Base-by-base conservation (phyloP, 2,329 filamentous ascomycete species). In the Stagonosporopsis chrysanthemi region DNA sequence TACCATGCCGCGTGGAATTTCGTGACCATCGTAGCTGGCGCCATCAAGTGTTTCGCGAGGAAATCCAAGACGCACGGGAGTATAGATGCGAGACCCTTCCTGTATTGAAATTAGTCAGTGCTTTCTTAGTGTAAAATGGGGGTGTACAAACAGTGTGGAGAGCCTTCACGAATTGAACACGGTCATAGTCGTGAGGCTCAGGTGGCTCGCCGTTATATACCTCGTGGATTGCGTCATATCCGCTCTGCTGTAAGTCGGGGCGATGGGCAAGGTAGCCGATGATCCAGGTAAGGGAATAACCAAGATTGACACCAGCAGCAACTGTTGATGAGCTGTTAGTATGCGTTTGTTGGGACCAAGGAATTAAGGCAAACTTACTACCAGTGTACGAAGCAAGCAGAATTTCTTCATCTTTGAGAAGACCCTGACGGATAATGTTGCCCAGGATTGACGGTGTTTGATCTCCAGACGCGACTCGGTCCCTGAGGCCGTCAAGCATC, bases 261-360 rank as follows among this genome's bases (percentile, higher is more conserved):
- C 59, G 42, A 41, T 56, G 56, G 22, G 59, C 59, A 23, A 62
- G 56, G 45, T 62, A 62, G 51, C 59, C 59, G 22, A 62, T 56
- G 45, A 60, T 60, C 59, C 59, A 62, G 28, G 59, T 62, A 31
- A 62, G 59, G 23, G 56, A 60, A 38, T 62, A 62, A 35, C 59
- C 59, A 52, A 62, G 49, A 51, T 62, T 62, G 22, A 62, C 51
- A 26, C 59, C 59, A 29, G 59, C 59, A 52, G 59, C 59, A 36
- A 62, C 59, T 62, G 26, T 62, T 46, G 42, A 50, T n/a, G 46
- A 17, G 11, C 19, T 23, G 40, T 35, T n/a, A 23, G 24, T 19
- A 14, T 24, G n/a, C 19, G 17, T 8, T 17, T 7, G 35, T 19
- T 23, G 15, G 14, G 9, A 14, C 12, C 28, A 8, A 2, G 12